Base-by-base conservation (phyloP, 345 rosid genomes). In the Populus davidiana region DNA sequence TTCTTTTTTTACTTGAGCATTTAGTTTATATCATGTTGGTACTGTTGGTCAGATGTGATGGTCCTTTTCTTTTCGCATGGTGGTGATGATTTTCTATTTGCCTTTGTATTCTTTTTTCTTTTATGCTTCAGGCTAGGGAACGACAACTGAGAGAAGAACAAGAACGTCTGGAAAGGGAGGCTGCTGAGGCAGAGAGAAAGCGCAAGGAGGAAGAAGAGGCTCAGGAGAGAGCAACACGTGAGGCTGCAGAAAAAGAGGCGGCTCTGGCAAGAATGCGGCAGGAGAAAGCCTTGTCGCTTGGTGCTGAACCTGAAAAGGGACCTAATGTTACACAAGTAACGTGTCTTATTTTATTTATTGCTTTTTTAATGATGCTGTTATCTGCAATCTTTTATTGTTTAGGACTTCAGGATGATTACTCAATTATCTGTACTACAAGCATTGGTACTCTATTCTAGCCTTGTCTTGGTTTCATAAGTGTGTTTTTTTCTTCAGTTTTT, bases 181-280 rank as follows among this genome's bases (percentile, higher is more conserved):
- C 96, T 83, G 96, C 97, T 70, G 98, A 96, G 83, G 95, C 90
- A 75, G 98, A 90, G 86, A 89, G 85, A 89, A 94, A 87, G 85
- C 92, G 33, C 17, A 91, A 89, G 81, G 99, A 94, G 83, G 98
- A 92, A 76, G 96, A 94, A 78, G 98, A 96, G 70, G 97, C 98
- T 71, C 88, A 77, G 68, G 94, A 90, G 80, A 89, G 92, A 84
- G 97, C 88, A 66, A 96, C 84, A n/a, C 86, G 74, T 70, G 99
- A 96, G 84, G 94, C 95, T 79, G 99, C 86, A 36, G 97, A 96
- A 78, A 92, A 82, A 82, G 97, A 86, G 84, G 98, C 97, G 78
- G 91, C 89, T 13, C 78, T 87, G 61, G 95, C 88, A 74, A 89
- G 91, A 87, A 77, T 91, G 82, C 86, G 92, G 82, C 90, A 92